Evolutionary conservation across 192 early-diverging fungal genomes (phyloP).

Genomic region (Gaertneriomyces sp.): DNA sequence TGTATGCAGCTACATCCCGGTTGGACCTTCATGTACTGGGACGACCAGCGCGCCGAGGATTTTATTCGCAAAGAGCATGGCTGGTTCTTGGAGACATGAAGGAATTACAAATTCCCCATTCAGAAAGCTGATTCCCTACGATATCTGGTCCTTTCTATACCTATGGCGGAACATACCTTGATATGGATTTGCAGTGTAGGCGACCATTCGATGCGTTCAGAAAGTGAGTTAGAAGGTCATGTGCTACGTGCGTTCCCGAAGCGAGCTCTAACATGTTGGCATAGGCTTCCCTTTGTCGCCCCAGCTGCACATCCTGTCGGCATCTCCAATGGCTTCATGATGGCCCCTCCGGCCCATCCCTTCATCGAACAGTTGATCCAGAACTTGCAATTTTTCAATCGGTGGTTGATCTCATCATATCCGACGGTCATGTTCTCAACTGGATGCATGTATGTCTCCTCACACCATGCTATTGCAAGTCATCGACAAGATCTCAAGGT

Average conservation of each 20-base stretch:
- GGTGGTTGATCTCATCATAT: slow-evolving; percentile 31
- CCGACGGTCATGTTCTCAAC: slow-evolving; percentile 40
- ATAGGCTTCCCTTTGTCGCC: slow-evolving; percentile 24
- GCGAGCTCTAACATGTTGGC: slow-evolving; percentile 2
- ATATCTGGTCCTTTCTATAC: slow-evolving; percentile 34
- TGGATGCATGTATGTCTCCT: slow-evolving; percentile 37
- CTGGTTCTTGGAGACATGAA: slow-evolving; percentile 30
- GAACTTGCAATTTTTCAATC: slow-evolving; percentile 23
- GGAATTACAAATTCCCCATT: slow-evolving; percentile 28
- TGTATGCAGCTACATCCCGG: slow-evolving; percentile 30
- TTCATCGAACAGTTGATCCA: slow-evolving; percentile 31
- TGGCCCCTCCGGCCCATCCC: slow-evolving; percentile 12
- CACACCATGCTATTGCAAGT: slow-evolving; percentile 11
- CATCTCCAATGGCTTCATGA: slow-evolving; percentile 36
- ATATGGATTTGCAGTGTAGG: slow-evolving; percentile 37
- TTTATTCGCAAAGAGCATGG: slow-evolving; percentile 31
- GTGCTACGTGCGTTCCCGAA: too few species aligned
- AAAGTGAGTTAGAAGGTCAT: slow-evolving; percentile 21
- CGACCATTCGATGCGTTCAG: slow-evolving; percentile 27
- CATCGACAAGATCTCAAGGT: slow-evolving; percentile 18
- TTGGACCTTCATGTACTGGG: slow-evolving; percentile 32
- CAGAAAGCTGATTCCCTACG: slow-evolving; percentile 37
- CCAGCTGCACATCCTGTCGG: slow-evolving; percentile 42
- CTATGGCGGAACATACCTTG: slow-evolving; percentile 40
- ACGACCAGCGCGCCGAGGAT: slow-evolving; percentile 25